Conservation (phyloP, 2,329 filamentous ascomycete species). For the Colletotrichum sp. region DNA sequence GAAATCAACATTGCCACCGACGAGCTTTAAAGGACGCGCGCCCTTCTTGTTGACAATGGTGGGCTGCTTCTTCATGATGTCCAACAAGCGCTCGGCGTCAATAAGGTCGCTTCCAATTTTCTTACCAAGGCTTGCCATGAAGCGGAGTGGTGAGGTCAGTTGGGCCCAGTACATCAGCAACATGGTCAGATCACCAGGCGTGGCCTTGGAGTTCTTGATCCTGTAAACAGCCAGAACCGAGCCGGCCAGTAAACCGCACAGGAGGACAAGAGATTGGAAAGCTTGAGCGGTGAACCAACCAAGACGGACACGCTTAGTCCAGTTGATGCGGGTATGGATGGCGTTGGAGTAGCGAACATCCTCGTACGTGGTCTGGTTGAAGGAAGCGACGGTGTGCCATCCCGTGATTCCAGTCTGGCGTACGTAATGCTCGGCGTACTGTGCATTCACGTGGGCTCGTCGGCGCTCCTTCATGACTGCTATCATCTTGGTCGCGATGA, state of each 20-base stretch:
- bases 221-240: slow-evolving; percentile 67
- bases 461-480: slow-evolving; percentile 53
- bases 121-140: slow-evolving; percentile 66
- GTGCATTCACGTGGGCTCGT: slow-evolving; percentile 55
- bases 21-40: slow-evolving; percentile 54
- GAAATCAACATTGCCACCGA: slow-evolving; percentile 60
- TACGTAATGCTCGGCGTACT: slow-evolving; percentile 60
- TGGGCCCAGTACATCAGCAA: slow-evolving; percentile 78
- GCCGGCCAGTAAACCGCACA: slow-evolving; percentile 70
- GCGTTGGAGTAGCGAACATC: slow-evolving; percentile 58
- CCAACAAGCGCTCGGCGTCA: slow-evolving; percentile 61
- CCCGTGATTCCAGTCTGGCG: slow-evolving; percentile 61
- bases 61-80: slow-evolving; percentile 63
- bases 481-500: slow-evolving; percentile 58
- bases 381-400: slow-evolving; percentile 64
- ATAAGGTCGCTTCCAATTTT: slow-evolving; percentile 62
- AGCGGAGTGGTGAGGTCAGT: slow-evolving; percentile 72
- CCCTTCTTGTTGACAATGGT: slow-evolving; percentile 57
- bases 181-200: slow-evolving; percentile 72
- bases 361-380: slow-evolving; percentile 64
- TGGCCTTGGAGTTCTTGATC: slow-evolving; percentile 64
- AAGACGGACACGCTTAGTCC: slow-evolving; percentile 16
- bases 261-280: slow-evolving; percentile 60
- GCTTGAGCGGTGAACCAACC: slow-evolving; percentile 19
- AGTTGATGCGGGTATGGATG: slow-evolving; percentile 33